These are phyloP conservation scores for Glycine soja DNA, from an alignment of 306 rosid species.

Conservation along the genomic window DNA sequence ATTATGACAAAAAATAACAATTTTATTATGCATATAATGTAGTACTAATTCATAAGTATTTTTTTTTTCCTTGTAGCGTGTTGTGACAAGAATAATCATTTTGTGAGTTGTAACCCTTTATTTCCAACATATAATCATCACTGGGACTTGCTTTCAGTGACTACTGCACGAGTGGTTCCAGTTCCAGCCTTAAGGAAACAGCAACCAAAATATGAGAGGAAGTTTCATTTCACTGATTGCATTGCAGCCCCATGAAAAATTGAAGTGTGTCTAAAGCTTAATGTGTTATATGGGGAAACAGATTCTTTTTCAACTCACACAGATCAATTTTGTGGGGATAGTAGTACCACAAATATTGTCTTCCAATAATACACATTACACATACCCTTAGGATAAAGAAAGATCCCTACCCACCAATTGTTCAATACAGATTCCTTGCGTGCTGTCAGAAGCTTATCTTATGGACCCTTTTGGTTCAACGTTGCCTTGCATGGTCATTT, in stretches of 20 bases:
- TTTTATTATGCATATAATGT: too few species aligned
- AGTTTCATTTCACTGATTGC: background rate
- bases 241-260: background rate
- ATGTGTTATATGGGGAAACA: background rate
- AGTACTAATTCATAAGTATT: too few species aligned
- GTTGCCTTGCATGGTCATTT: slow-evolving; percentile 36
- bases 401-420: slow-evolving; percentile 35
- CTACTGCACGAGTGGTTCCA: background rate
- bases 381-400: background rate
- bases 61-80: too few species aligned
- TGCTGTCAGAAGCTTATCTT: slow-evolving; percentile 46
- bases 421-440: slow-evolving; percentile 47
- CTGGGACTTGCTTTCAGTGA: background rate
- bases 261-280: slow-evolving; percentile 7
- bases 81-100: background rate
- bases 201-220: background rate
- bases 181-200: slow-evolving; percentile 1
- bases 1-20: too few species aligned
- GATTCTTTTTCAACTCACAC: slow-evolving; percentile 9
- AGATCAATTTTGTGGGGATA: background rate
- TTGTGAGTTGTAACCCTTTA: background rate
- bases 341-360: slow-evolving; percentile 7
- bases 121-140: background rate
- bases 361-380: background rate
- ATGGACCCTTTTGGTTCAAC: slow-evolving; percentile 29